These are phyloP conservation scores for Meira miltonrushii DNA, from an alignment of 1,284 basidiomycete species.

Conservation along the genomic window DNA sequence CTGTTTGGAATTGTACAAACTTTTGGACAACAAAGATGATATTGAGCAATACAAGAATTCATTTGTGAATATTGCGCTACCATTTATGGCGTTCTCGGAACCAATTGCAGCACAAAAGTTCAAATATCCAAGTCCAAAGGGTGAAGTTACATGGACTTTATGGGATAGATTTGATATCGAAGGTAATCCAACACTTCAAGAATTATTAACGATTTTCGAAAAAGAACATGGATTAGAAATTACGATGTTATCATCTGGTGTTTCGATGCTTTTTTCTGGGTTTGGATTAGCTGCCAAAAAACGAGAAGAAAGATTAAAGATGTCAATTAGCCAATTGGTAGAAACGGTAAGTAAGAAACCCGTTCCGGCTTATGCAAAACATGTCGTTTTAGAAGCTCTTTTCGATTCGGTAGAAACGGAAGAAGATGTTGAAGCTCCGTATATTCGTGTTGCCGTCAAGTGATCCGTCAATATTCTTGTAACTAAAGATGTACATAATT, in stretches of 20 bases:
- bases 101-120: slow-evolving; percentile 71
- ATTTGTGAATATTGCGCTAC: slow-evolving; percentile 93
- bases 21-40: slow-evolving; percentile 89
- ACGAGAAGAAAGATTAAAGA: slow-evolving; percentile 45
- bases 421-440: slow-evolving; percentile 60
- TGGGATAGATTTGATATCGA: slow-evolving; percentile 97
- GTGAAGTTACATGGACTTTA: slow-evolving; percentile 76
- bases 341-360: slow-evolving; percentile 69
- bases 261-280: slow-evolving; percentile 90
- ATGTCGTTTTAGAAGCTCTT: slow-evolving; percentile 90
- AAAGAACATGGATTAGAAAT: slow-evolving; percentile 79
- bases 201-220: slow-evolving; percentile 81
- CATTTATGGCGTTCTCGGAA: slow-evolving; percentile 99
- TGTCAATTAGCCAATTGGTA: slow-evolving; percentile 76
- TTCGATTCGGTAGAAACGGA: slow-evolving; percentile 73
- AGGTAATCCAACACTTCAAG: slow-evolving; percentile 79
- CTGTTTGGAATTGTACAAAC: slow-evolving; percentile 88
- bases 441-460: slow-evolving; percentile 34
- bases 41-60: slow-evolving; percentile 94
- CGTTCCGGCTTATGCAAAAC: slow-evolving; percentile 57
- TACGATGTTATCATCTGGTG: slow-evolving; percentile 92
- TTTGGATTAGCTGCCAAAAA: slow-evolving; percentile 44
- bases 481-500: not conserved
- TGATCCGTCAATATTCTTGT: not conserved
- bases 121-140: slow-evolving; percentile 54